Percentiles rank a stretch among this genome's conserved stretches.
These are phyloP conservation scores for Trifolium fragiferum DNA, from an alignment of 306 rosid genomes.

Conservation along the genomic window DNA sequence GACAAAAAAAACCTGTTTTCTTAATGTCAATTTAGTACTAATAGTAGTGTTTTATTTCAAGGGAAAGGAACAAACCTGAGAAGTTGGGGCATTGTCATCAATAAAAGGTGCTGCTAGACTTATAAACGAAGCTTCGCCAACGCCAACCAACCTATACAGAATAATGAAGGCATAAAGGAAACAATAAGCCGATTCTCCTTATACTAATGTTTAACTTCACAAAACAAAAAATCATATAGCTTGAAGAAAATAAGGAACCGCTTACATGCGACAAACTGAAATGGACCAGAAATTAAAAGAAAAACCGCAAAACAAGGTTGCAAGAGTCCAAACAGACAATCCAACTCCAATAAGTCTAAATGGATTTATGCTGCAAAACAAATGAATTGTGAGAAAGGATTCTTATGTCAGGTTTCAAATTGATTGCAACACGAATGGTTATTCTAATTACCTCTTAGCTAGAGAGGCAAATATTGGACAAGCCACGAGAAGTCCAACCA, in stretches of 20 bases:
- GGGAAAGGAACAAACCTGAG: conserved; percentile 59
- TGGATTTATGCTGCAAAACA: conserved; percentile 74
- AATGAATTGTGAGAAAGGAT: conserved; percentile 7
- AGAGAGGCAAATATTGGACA: conserved; percentile 72
- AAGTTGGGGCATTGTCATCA: conserved; percentile 83
- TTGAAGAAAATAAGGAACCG: conserved; percentile 31
- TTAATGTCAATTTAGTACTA: background rate
- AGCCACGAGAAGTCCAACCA: conserved; percentile 79
- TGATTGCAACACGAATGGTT: conserved; percentile 2
- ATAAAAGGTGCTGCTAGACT: conserved; percentile 97
- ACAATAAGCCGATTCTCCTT: conserved; percentile 6
- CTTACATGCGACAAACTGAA: conserved; percentile 79
- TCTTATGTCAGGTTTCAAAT: conserved; percentile 1
- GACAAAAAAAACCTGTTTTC: too few relatives aligned
- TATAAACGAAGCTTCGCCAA: conserved; percentile 92
- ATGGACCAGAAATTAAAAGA: conserved; percentile 87
- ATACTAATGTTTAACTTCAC: conserved; percentile 17
- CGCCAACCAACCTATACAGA: conserved; percentile 76
- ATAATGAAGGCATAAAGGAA: conserved; percentile 25
- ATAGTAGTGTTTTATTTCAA: background rate
- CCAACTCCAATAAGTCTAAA: conserved; percentile 92
- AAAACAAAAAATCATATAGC: conserved; percentile 5
- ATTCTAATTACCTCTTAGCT: conserved; percentile 56
- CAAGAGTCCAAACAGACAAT: conserved; percentile 80
- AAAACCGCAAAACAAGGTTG: conserved; percentile 62